Evolutionary conservation across 106 monocot species (phyloP).

Genomic region (Dendrobium nobile): DNA sequence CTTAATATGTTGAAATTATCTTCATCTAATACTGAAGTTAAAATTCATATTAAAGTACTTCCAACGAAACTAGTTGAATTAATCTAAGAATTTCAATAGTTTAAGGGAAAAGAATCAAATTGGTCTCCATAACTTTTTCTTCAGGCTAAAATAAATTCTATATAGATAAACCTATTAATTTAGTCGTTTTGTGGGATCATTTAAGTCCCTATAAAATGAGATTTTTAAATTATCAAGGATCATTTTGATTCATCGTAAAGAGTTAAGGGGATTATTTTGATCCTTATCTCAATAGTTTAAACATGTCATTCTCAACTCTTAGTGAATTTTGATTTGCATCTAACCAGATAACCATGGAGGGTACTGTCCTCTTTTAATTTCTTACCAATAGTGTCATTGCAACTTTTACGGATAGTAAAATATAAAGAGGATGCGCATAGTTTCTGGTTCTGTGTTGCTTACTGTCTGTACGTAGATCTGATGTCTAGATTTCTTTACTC

Average conservation of each 20-base stretch:
- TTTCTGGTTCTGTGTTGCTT: background rate
- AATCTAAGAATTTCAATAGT: background rate
- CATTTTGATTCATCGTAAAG: no score
- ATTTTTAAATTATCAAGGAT: no score
- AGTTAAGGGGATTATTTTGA: no score
- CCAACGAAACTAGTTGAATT: background rate
- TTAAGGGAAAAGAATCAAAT: background rate
- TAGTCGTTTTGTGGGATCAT: no score
- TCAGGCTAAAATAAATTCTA: no score
- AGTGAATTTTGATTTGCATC: background rate
- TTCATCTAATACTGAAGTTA: background rate
- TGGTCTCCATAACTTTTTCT: no score
- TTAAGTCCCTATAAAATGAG: no score
- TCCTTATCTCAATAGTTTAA: background rate
- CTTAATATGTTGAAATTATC: background rate
- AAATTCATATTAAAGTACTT: background rate
- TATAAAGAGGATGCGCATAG: background rate
- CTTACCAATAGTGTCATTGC: background rate
- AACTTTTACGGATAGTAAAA: background rate
- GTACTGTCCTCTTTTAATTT: background rate
- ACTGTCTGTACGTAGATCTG: background rate
- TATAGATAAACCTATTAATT: no score
- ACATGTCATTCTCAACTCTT: background rate
- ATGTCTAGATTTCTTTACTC: background rate
- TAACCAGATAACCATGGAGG: background rate